Conservation (phyloP, 352 stramenopile genomes). For the Phytopythium aichiense region DNA sequence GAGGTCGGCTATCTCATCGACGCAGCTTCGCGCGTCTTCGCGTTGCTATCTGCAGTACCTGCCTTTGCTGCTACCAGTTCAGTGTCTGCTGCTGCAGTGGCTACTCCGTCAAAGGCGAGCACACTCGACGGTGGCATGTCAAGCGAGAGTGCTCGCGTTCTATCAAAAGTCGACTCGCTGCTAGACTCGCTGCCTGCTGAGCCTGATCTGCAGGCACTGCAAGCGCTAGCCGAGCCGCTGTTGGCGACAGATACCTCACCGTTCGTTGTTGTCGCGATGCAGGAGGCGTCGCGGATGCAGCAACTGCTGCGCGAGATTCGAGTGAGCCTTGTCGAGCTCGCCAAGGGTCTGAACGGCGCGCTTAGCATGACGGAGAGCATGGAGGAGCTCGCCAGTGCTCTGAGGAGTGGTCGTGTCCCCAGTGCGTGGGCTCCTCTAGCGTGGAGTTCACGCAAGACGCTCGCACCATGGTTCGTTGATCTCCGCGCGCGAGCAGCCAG, state of each 20-base stretch:
- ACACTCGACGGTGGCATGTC: constrained; percentile 5
- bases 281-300: constrained; percentile 79
- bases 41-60: constrained; percentile 83
- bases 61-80: constrained; percentile 68
- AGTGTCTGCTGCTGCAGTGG: constrained; percentile 13
- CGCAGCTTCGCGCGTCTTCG: constrained; percentile 82
- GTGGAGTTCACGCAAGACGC: constrained; percentile 82
- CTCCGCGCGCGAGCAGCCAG: constrained; percentile 64
- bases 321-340: constrained; percentile 56
- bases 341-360: constrained; percentile 78
- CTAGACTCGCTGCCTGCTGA: constrained; percentile 55
- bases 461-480: constrained; percentile 78
- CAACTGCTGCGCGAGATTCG: constrained; percentile 58
- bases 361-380: constrained; percentile 89
- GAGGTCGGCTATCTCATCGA: constrained; percentile 78
- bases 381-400: constrained; percentile 47
- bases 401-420: neutral
- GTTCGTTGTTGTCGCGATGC: constrained; percentile 81
- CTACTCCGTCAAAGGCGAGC: constrained; percentile 5
- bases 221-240: constrained; percentile 48
- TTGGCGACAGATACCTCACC: constrained; percentile 60
- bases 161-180: constrained; percentile 48
- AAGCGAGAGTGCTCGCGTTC: constrained; percentile 31
- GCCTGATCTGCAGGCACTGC: constrained; percentile 51
- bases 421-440: constrained; percentile 12